Percentiles rank a stretch among this genome's conserved stretches.
These are phyloP conservation scores for Groenewaldozyma sp. DNA, from an alignment of 1,139 yeast species.

Conservation along the genomic window DNA sequence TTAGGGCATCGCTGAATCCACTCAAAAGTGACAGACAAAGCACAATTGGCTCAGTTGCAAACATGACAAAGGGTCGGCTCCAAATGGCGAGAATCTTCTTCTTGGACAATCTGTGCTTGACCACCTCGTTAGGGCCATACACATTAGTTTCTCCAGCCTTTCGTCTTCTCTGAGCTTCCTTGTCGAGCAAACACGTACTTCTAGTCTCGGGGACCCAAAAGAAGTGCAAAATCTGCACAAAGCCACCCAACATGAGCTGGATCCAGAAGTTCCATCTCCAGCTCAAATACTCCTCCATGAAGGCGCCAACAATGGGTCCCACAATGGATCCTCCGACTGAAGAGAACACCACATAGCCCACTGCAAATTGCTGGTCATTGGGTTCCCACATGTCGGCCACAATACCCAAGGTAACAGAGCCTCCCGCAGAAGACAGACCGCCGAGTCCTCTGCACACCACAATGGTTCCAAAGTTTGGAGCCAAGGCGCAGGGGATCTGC, in stretches of 20 bases:
- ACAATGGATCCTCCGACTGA: conserved; percentile 49
- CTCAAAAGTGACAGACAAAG: conserved; percentile 48
- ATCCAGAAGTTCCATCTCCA: conserved; percentile 60
- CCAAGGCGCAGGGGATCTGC: conserved; percentile 49
- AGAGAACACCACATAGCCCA: conserved; percentile 5
- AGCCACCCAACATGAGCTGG: conserved; percentile 43
- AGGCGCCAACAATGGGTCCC: conserved; percentile 51
- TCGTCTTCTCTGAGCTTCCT: conserved; percentile 38
- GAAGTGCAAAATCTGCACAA: conserved; percentile 36
- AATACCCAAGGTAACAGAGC: conserved; percentile 58
- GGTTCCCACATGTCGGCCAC: conserved; percentile 43
- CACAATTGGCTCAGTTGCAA: conserved; percentile 52
- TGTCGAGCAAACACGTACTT: conserved; percentile 41
- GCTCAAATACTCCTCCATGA: conserved; percentile 36
- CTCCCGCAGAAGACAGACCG: conserved; percentile 53
- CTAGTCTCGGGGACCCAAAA: conserved; percentile 46
- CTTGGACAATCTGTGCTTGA: conserved; percentile 18
- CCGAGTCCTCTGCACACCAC: conserved; percentile 49
- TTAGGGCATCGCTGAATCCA: conserved; percentile 54
- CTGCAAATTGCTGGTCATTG: conserved; percentile 8
- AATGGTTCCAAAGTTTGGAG: conserved; percentile 42
- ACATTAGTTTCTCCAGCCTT: conserved; percentile 44
- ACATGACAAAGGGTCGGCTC: conserved; percentile 44
- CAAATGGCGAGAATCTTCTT: conserved; percentile 22
- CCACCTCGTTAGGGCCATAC: conserved; percentile 44